These are phyloP conservation scores for Rhodotorula sp. DNA, from an alignment of 1,284 basidiomycete species.

Conservation along the genomic window DNA sequence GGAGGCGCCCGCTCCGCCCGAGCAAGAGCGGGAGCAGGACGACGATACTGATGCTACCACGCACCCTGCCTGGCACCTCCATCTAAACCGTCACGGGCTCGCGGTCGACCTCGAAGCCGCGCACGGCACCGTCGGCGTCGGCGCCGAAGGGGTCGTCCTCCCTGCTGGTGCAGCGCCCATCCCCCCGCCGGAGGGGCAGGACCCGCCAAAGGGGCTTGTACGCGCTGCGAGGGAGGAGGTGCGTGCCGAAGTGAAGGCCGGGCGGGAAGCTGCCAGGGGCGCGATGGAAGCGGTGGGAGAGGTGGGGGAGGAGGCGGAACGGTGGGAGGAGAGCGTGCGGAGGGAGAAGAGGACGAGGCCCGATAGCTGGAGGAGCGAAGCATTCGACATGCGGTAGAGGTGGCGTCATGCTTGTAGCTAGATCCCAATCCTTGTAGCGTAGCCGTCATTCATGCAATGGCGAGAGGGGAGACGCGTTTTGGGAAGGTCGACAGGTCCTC, in stretches of 20 bases:
- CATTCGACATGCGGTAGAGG: slow-evolving; percentile 18
- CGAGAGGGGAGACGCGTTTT: too few species aligned
- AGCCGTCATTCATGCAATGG: too few species aligned
- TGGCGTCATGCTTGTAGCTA: neutral
- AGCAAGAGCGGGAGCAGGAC: neutral
- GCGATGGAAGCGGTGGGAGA: slow-evolving; percentile 12
- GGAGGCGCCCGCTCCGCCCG: neutral
- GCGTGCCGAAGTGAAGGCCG: slow-evolving; percentile 6
- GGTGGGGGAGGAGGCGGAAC: slow-evolving; percentile 11
- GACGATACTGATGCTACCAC: neutral
- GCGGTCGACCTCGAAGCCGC: slow-evolving; percentile 21
- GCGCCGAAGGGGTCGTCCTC: slow-evolving; percentile 29
- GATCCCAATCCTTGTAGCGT: neutral
- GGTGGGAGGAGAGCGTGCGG: neutral
- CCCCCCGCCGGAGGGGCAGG: slow-evolving; percentile 3
- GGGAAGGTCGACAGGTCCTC: too few species aligned
- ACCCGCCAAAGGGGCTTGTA: slow-evolving; percentile 13
- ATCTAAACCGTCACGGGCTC: slow-evolving; percentile 28
- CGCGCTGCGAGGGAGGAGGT: slow-evolving; percentile 12
- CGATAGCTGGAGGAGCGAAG: slow-evolving; percentile 20
- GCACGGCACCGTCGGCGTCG: slow-evolving; percentile 21
- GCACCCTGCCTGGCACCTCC: neutral
- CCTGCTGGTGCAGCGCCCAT: slow-evolving; percentile 10
- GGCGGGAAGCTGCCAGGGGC: neutral
- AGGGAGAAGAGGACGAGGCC: neutral